Evolutionary conservation across 495 filamentous ascomycete genomes (phyloP).

Genomic region (Penicillium coprophilum): DNA sequence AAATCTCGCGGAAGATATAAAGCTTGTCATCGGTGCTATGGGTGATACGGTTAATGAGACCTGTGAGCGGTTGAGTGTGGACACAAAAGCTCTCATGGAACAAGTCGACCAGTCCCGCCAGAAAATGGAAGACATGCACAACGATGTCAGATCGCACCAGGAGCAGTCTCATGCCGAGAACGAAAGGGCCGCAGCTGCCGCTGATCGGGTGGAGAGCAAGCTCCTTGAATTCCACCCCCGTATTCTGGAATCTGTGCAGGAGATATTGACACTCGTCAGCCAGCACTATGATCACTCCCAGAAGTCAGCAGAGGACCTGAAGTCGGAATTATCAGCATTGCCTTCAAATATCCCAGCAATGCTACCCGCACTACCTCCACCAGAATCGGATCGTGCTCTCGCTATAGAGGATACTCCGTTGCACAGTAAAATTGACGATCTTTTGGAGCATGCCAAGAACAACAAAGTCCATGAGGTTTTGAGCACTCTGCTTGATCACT

Average conservation of each 20-base stretch:
- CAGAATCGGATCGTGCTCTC: conserved; percentile 36
- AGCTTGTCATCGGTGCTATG: conserved; percentile 77
- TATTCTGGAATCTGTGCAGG: conserved; percentile 75
- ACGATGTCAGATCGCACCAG: conserved; percentile 71
- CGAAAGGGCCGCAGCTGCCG: conserved; percentile 63
- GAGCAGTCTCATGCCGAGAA: conserved; percentile 74
- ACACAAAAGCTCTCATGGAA: conserved; percentile 78
- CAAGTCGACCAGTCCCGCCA: conserved; percentile 72
- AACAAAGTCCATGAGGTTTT: conserved; percentile 74
- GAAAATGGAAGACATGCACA: conserved; percentile 75
- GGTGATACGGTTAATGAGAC: conserved; percentile 79
- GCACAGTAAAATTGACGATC: conserved; percentile 81
- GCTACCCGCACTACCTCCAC: conserved; percentile 49
- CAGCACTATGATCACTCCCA: conserved; percentile 74
- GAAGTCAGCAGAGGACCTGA: conserved; percentile 51
- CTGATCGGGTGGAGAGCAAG: conserved; percentile 73
- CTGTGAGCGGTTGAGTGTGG: conserved; percentile 77
- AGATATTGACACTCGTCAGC: conserved; percentile 75
- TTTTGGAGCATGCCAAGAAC: conserved; percentile 61
- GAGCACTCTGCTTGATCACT: conserved; percentile 69
- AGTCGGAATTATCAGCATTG: conserved; percentile 51
- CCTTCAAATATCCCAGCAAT: conserved; percentile 50
- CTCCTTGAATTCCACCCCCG: conserved; percentile 80
- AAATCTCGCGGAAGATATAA: conserved; percentile 79
- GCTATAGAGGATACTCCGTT: conserved; percentile 62